phyloP scores from a whole-genome alignment of 352 stramenopile genomes.

The Saprolegnia parasitica region DNA sequence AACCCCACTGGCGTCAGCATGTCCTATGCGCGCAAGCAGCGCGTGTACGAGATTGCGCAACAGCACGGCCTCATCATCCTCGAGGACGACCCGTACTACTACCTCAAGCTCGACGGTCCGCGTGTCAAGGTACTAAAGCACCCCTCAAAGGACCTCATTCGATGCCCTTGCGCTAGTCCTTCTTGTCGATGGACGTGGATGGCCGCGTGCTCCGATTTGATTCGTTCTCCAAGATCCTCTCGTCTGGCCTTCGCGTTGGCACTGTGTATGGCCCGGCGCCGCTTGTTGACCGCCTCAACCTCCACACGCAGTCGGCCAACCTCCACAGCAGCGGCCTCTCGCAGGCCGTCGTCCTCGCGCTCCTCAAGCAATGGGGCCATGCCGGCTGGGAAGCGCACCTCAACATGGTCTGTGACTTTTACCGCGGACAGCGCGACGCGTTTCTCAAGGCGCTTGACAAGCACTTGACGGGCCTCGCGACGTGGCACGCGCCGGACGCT shows the following conservation, averaged over 20 bases:
- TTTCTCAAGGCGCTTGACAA: constrained; percentile 35
- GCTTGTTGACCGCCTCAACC: constrained; percentile 40
- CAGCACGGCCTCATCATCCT: constrained; percentile 49
- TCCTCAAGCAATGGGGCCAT: constrained; percentile 40
- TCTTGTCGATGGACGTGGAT: constrained; percentile 46
- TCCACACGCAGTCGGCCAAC: constrained; percentile 44
- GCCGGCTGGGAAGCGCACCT: constrained; percentile 38
- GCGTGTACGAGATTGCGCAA: constrained; percentile 39
- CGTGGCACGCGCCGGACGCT: constrained; percentile 35
- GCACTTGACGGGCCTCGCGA: constrained; percentile 37
- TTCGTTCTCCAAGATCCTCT: constrained; percentile 51
- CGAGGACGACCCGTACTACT: constrained; percentile 64
- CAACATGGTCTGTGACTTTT: constrained; percentile 38
- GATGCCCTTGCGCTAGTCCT: constrained; percentile 15
- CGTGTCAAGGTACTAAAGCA: constrained; percentile 21
- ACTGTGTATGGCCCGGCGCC: constrained; percentile 43
- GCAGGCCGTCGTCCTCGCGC: constrained; percentile 38
- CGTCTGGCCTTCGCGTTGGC: constrained; percentile 42
- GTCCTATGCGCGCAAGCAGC: constrained; percentile 33
- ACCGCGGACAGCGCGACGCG: constrained; percentile 35
- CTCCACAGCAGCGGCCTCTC: constrained; percentile 46
- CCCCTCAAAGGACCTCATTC: neutral
- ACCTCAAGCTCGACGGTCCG: constrained; percentile 36
- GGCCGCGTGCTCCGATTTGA: constrained; percentile 53
- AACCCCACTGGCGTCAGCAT: constrained; percentile 52